Evolutionary conservation across 129 eudicot species (phyloP).

Genomic region (Pittosporum tobira): DNA sequence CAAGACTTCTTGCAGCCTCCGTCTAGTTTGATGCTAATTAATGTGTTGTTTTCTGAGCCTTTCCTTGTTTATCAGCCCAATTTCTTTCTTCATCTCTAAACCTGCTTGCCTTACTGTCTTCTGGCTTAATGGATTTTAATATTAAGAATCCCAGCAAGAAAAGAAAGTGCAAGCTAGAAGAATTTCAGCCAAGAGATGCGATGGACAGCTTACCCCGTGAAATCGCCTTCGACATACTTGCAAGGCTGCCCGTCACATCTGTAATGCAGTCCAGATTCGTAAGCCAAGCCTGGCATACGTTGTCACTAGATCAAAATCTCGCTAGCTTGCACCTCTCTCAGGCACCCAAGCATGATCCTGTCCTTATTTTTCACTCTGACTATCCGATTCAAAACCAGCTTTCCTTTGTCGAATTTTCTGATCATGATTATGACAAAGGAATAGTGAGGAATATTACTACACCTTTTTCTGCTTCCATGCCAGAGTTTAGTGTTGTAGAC

Average conservation of each 20-base stretch:
- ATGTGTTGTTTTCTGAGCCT: background rate
- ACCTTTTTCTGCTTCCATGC: constrained; percentile 46
- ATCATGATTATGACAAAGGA: constrained; percentile 5
- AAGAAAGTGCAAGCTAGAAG: background rate
- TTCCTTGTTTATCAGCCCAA: background rate
- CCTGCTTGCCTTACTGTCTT: background rate
- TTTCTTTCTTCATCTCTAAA: background rate
- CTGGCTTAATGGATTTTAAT: constrained; percentile 3
- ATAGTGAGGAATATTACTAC: constrained; percentile 14
- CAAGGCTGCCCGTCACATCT: constrained; percentile 42
- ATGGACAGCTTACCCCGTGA: constrained; percentile 33
- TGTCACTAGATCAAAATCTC: constrained; percentile 36
- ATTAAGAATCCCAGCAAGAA: background rate
- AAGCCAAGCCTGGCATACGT: constrained; percentile 23
- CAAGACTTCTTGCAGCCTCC: background rate
- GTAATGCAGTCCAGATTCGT: constrained; percentile 47
- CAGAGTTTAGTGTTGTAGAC: constrained; percentile 39
- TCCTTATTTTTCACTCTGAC: constrained; percentile 42
- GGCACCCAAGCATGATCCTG: constrained; percentile 17
- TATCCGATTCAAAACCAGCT: constrained; percentile 45
- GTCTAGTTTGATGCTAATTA: background rate
- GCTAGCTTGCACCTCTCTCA: constrained; percentile 20
- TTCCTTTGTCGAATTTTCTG: constrained; percentile 11
- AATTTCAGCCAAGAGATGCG: constrained; percentile 1
- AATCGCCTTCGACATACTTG: constrained; percentile 37